A percentile compares a stretch with the other conserved stretches of the same genome.
Evolutionary conservation across 371 early-diverging fungal species (phyloP).

Genomic region (Ordospora pajunii): DNA sequence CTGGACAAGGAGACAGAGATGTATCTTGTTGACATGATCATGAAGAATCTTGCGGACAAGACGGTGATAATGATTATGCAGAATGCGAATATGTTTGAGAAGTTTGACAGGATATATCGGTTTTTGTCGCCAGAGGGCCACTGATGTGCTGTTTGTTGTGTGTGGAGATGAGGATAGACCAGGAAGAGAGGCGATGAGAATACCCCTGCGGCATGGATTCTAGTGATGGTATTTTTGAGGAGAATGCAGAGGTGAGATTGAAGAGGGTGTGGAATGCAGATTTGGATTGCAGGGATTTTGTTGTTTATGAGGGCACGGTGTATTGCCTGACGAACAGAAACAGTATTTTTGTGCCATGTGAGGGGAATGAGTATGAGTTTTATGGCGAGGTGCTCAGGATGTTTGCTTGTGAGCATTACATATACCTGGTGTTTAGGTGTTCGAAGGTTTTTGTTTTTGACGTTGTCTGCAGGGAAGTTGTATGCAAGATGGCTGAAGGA

Average conservation of each 20-base stretch:
- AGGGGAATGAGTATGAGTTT: not conserved
- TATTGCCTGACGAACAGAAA: constrained; percentile 1
- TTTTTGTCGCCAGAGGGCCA: not conserved
- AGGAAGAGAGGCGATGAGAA: too few relatives aligned
- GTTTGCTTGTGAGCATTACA: not conserved
- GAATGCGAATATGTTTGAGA: constrained; percentile 67
- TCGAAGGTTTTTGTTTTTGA: not conserved
- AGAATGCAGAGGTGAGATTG: too few relatives aligned
- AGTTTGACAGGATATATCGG: constrained; percentile 62
- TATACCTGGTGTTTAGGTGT: not conserved
- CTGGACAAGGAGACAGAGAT: constrained; percentile 54
- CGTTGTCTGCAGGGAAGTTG: not conserved
- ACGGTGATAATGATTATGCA: constrained; percentile 79
- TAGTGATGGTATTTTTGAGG: too few relatives aligned
- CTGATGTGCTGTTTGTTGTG: too few relatives aligned
- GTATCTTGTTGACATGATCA: constrained; percentile 74
- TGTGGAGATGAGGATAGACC: too few relatives aligned
- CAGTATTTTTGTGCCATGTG: not conserved
- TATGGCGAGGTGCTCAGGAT: not conserved
- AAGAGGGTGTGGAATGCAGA: too few relatives aligned
- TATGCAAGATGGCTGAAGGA: not conserved
- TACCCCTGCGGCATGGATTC: too few relatives aligned
- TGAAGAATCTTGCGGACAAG: constrained; percentile 66
- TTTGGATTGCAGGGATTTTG: not conserved
- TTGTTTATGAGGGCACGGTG: not conserved